Evolutionary conservation across 257 asterid species (phyloP).

Genomic region (Lantana camara): DNA sequence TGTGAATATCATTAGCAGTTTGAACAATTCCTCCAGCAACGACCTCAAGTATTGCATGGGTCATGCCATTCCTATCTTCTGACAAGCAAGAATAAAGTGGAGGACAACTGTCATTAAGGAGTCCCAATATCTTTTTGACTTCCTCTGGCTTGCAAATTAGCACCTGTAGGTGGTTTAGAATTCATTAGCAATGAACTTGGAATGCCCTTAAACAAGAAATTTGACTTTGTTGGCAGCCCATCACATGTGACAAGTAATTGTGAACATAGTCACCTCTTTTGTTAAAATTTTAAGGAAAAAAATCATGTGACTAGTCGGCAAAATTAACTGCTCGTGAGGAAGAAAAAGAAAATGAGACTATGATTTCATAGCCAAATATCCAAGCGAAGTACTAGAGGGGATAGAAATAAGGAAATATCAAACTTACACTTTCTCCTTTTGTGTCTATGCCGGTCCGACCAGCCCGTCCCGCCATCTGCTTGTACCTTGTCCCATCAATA

Average conservation of each 20-base stretch:
- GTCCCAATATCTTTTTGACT: constrained; percentile 67
- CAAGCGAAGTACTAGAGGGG: constrained; percentile 5
- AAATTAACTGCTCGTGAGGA: constrained; percentile 18
- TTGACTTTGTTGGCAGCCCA: constrained; percentile 13
- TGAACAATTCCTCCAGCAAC: constrained; percentile 99
- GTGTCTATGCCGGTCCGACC: constrained; percentile 99
- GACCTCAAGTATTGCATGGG: constrained; percentile 97
- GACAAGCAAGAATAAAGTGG: constrained; percentile 95
- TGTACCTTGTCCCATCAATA: constrained; percentile 93
- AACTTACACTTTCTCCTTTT: constrained; percentile 95
- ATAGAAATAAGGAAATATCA: constrained; percentile 21
- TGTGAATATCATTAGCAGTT: constrained; percentile 87
- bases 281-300: background rate
- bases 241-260: constrained; percentile 15
- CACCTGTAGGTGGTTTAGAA: constrained; percentile 52
- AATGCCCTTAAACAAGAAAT: constrained; percentile 21
- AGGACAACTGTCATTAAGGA: constrained; percentile 84
- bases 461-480: constrained; percentile 99
- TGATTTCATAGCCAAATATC: constrained; percentile 2
- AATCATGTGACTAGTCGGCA: constrained; percentile 19
- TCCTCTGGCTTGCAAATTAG: constrained; percentile 92
- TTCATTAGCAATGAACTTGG: constrained; percentile 9
- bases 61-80: constrained; percentile 98
- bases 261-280: background rate
- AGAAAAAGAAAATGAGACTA: constrained; percentile 7